Evolutionary conservation across 2,329 filamentous ascomycete genomes (phyloP).

Genomic region (Apiospora koreana): DNA sequence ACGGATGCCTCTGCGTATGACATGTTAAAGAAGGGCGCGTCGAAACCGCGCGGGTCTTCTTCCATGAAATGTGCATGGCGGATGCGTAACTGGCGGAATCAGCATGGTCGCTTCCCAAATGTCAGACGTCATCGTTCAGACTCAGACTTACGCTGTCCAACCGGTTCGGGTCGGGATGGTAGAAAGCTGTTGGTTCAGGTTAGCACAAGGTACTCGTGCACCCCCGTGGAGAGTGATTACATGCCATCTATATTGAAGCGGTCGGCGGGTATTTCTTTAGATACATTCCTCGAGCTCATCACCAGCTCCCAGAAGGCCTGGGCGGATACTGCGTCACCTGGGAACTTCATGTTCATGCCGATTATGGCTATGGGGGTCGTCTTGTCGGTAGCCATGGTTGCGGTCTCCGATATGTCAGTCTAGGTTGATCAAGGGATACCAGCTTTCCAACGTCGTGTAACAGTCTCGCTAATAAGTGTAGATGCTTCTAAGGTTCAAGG

Average conservation of each 20-base stretch:
- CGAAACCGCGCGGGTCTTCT: constrained; percentile 30
- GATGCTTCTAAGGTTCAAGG: background rate
- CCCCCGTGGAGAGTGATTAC: background rate
- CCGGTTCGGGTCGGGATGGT: constrained; percentile 9
- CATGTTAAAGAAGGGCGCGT: constrained; percentile 40
- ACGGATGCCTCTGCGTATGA: constrained; percentile 35
- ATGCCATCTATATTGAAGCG: constrained; percentile 31
- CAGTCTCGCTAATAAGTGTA: background rate
- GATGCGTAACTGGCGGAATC: constrained; percentile 23
- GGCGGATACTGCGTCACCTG: constrained; percentile 29
- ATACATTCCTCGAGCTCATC: constrained; percentile 29
- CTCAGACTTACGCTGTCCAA: constrained; percentile 10
- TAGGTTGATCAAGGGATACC: background rate
- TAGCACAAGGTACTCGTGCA: background rate
- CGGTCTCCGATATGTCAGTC: background rate
- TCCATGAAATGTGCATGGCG: constrained; percentile 28
- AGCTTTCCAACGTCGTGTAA: background rate
- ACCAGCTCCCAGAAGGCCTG: constrained; percentile 34
- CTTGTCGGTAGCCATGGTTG: constrained; percentile 18
- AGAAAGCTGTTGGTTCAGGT: constrained; percentile 7
- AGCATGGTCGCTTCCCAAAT: background rate
- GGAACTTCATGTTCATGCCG: constrained; percentile 34
- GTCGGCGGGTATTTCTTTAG: constrained; percentile 30
- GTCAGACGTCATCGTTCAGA: background rate
- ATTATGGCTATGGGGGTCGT: constrained; percentile 32